Percentiles rank a stretch among this genome's conserved stretches.
These are phyloP conservation scores for Suillus brevipes DNA, from an alignment of 768 basidiomycete species.

Conservation along the genomic window DNA sequence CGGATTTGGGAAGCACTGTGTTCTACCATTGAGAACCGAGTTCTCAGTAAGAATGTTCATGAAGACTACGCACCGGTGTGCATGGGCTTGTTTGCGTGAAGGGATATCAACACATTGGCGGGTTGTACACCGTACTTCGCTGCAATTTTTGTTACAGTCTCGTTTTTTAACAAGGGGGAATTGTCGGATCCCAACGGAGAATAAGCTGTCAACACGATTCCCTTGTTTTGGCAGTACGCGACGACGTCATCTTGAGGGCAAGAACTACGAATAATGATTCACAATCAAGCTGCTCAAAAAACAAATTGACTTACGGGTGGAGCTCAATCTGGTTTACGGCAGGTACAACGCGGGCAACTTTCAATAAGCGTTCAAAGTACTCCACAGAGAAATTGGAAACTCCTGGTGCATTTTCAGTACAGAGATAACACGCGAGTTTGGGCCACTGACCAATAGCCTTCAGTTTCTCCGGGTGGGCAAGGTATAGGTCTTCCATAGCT, in stretches of 20 bases:
- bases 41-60: constrained; percentile 12
- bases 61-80: constrained; percentile 44
- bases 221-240: constrained; percentile 57
- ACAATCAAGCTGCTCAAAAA: neutral
- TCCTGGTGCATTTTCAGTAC: constrained; percentile 31
- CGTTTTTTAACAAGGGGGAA: constrained; percentile 65
- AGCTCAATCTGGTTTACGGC: constrained; percentile 82
- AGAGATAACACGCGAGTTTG: neutral
- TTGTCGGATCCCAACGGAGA: constrained; percentile 75
- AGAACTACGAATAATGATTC: constrained; percentile 37
- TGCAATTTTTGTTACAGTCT: constrained; percentile 61
- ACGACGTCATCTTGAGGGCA: constrained; percentile 69
- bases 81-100: constrained; percentile 67
- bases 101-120: constrained; percentile 68
- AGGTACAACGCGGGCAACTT: constrained; percentile 55
- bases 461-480: constrained; percentile 67
- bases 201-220: constrained; percentile 75
- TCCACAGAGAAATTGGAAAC: constrained; percentile 73
- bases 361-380: constrained; percentile 62
- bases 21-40: constrained; percentile 1
- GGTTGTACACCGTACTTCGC: constrained; percentile 56
- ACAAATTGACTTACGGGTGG: constrained; percentile 52
- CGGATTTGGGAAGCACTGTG: constrained; percentile 73
- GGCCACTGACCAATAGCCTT: constrained; percentile 64
- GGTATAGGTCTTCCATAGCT: constrained; percentile 67